Evolutionary conservation across 495 filamentous ascomycete genomes (phyloP).

Genomic region (Choiromyces venosus): DNA sequence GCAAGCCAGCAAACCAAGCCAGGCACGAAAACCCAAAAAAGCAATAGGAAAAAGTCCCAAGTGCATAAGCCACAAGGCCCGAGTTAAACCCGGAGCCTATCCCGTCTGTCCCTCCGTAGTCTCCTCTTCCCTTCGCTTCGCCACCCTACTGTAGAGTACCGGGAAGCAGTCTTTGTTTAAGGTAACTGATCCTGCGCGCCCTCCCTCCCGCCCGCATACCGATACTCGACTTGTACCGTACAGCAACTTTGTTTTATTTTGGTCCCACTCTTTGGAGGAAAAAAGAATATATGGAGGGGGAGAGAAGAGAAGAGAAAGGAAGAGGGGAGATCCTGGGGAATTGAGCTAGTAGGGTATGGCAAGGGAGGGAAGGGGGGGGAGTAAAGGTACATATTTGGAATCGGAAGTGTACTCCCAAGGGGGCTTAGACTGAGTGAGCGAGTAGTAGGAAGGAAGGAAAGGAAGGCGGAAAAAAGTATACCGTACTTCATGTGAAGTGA

Average conservation of each 20-base stretch:
- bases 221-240: background rate
- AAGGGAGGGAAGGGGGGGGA: background rate
- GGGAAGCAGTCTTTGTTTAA: background rate
- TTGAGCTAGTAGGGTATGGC: background rate
- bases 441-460: background rate
- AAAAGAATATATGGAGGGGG: background rate
- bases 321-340: background rate
- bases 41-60: no score
- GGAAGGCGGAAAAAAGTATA: background rate
- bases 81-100: background rate
- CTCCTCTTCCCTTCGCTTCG: background rate
- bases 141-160: no score
- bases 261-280: background rate
- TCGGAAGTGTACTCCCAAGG: background rate
- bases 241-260: background rate
- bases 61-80: background rate
- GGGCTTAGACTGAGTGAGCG: background rate
- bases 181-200: background rate
- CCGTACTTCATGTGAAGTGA: background rate
- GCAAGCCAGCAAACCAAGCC: no score
- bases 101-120: no score
- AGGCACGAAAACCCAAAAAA: no score
- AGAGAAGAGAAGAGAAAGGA: background rate
- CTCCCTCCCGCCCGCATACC: background rate
- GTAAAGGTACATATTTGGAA: background rate